Evolutionary conservation across 768 basidiomycete species (phyloP), one percentile per base, ranked within the genome.

Genomic region (Boletus huronensis): DNA sequence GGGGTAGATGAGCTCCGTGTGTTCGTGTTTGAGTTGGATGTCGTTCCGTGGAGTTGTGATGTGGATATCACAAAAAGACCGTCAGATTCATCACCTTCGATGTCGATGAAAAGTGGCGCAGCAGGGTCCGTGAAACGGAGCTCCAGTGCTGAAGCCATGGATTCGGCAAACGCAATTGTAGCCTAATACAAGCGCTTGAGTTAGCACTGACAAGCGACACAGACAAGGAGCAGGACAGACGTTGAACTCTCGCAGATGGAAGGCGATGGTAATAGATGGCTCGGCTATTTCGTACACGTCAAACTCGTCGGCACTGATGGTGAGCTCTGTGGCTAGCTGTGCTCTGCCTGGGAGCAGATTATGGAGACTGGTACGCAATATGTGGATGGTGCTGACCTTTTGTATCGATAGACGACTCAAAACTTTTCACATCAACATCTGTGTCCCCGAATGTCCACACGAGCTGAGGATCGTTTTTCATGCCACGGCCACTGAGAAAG

Each of bases 201-300:
- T 57, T 32, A 53, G 28, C 23, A 40, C n/a, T 23, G 43, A 44
- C 2, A 23, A 28, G 41, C 11, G 5, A 44, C 6, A 29, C 11
- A 23, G 34, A 29, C 28, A 50, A 40, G 45, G 0, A 51, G 41
- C 39, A 43, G 32, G 40, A 57, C 55, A 41, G 77, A 90, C 91
- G 55, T 84, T 90, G 71, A 93, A 91, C 72, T 93, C 91, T 35
- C 87, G 82, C 28, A 93, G 71, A 70, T 92, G 90, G 61, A 93
- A 91, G 1, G 83, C 84, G 48, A 93, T 80, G 4, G 81, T 84
- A 31, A 80, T 80, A 1, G 91, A 87, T 17, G 80, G 72, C 10
- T 77, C 72, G 61, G 76, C 77, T 11, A 92, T 73, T 43, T 88
- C 81, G 63, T 92, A 93, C 7, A 78, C 72, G 48, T 93, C 90